These are phyloP conservation scores for Microbotryum intermedium DNA, from an alignment of 1,284 basidiomycete genomes.

Conservation along the genomic window DNA sequence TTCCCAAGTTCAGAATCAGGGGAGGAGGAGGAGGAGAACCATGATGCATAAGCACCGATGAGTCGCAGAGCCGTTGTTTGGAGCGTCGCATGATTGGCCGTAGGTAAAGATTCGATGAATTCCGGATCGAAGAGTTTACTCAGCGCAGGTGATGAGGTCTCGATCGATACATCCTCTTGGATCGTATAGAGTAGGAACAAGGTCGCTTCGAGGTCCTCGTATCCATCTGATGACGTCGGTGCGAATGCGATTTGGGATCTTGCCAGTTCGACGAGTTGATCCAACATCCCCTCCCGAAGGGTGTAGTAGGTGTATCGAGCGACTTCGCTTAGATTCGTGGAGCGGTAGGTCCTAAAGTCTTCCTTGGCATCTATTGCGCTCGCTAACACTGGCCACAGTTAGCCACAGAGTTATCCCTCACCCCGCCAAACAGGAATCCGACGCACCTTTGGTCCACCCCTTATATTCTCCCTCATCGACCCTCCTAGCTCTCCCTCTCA, in stretches of 20 bases:
- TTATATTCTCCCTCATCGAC: slow-evolving; percentile 17
- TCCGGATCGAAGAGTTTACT: slow-evolving; percentile 27
- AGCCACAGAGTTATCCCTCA: background rate
- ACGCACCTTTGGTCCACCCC: slow-evolving; percentile 29
- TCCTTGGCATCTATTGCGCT: slow-evolving; percentile 20
- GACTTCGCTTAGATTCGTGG: slow-evolving; percentile 27
- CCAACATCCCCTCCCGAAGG: slow-evolving; percentile 30
- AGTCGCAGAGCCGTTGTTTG: slow-evolving; percentile 25
- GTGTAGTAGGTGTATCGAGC: slow-evolving; percentile 33
- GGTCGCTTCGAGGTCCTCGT: slow-evolving; percentile 32
- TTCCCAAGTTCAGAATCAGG: background rate
- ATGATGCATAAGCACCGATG: slow-evolving; percentile 30
- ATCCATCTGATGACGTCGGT: background rate
- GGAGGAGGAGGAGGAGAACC: slow-evolving; percentile 27
- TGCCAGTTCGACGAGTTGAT: slow-evolving; percentile 24
- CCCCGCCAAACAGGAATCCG: background rate
- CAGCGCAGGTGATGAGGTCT: slow-evolving; percentile 14
- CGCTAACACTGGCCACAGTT: no score
- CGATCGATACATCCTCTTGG: slow-evolving; percentile 29
- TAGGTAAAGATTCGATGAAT: slow-evolving; percentile 21
- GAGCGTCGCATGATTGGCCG: slow-evolving; percentile 5
- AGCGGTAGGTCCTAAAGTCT: slow-evolving; percentile 30
- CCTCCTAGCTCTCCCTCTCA: slow-evolving; percentile 26
- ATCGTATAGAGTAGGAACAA: slow-evolving; percentile 31
- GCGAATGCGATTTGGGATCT: slow-evolving; percentile 13